Evolutionary conservation across 129 eudicot genomes (phyloP), one percentile per base, ranked within the genome.

Genomic region (Erigeron canadensis): DNA sequence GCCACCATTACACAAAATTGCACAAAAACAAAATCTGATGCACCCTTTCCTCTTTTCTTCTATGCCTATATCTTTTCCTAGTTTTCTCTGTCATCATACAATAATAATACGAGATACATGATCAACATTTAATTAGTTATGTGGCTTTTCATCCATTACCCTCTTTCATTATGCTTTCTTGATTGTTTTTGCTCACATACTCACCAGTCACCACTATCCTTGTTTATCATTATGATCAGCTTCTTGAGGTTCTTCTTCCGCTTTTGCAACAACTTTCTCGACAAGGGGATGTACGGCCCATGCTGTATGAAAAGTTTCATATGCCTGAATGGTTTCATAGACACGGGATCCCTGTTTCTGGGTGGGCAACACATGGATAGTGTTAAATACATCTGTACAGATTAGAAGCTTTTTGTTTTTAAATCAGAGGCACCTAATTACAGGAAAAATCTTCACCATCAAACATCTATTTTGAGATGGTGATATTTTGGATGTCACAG

Each of bases 261-360:
- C 87, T 95, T 73, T 88, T 95, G 54, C 86, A 90, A 86, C 94
- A 88, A 50, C 91, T 95, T 37, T 90, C 99, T 11, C 72, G 74
- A 51, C 90, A 95, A 80, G 84, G 83, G 12, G 99, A 95, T 47
- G 96, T 95, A 46, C 71, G 99, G 65, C 97, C 97, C 16, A 69
- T 87, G 8, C 89, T 95, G 15, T 86, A 88, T 45, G 97, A 95
- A 57, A 87, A 79, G 75, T 95, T 95, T 74, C 96, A 83, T 69
- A 95, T 95, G 97, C 91, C 94, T 1, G 96, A 95, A 75, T 95
- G 99, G 99, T 95, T 95, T 85, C 91, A 88, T 64, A 90, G 90
- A 79, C 97, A 95, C 39, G 97, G 97, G 43, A 88, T 95, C 22
- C 91, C 97, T 66, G 76, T 80, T 63, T 75, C 92, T 34, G 75